These are phyloP conservation scores for Sporothrix pallida DNA, from an alignment of 2,329 filamentous ascomycete genomes.

Conservation along the genomic window DNA sequence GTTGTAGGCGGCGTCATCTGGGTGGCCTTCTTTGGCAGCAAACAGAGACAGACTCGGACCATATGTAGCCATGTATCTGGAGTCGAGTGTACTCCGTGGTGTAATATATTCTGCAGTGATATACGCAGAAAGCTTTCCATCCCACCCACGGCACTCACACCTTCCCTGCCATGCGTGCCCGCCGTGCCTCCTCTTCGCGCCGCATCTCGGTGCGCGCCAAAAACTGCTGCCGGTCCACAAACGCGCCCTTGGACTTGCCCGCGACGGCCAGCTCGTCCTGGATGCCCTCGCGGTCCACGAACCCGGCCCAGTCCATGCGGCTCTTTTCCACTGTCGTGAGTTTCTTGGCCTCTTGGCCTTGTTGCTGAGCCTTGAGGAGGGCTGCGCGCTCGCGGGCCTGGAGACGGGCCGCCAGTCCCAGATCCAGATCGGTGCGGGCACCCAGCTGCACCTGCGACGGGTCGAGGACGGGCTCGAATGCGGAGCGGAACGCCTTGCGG, in stretches of 20 bases:
- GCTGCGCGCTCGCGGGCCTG: conserved; percentile 51
- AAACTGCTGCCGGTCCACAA: conserved; percentile 67
- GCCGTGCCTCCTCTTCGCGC: conserved; percentile 65
- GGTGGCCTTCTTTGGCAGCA: background rate
- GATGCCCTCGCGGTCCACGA: conserved; percentile 73
- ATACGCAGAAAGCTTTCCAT: background rate
- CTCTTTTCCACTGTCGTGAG: conserved; percentile 75
- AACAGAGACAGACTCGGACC: background rate
- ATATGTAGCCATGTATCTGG: background rate
- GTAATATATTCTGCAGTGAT: background rate
- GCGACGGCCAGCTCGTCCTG: conserved; percentile 70
- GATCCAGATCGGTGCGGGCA: conserved; percentile 62
- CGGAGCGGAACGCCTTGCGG: conserved; percentile 64
- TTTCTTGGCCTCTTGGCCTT: conserved; percentile 59
- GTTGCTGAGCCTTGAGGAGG: conserved; percentile 18
- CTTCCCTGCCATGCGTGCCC: conserved; percentile 55
- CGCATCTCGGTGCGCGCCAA: conserved; percentile 67
- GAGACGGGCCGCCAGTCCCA: conserved; percentile 58
- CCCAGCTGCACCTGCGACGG: conserved; percentile 59
- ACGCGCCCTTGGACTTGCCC: conserved; percentile 68
- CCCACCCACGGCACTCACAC: conserved; percentile 34
- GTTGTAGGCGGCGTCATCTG: conserved; percentile 1
- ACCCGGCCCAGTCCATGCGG: conserved; percentile 74
- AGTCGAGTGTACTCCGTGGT: background rate
- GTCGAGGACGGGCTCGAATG: conserved; percentile 63